Percentiles rank a stretch among this genome's conserved stretches.
phyloP scores from a whole-genome alignment of 768 basidiomycete genomes.

The Pholiota microspora region DNA sequence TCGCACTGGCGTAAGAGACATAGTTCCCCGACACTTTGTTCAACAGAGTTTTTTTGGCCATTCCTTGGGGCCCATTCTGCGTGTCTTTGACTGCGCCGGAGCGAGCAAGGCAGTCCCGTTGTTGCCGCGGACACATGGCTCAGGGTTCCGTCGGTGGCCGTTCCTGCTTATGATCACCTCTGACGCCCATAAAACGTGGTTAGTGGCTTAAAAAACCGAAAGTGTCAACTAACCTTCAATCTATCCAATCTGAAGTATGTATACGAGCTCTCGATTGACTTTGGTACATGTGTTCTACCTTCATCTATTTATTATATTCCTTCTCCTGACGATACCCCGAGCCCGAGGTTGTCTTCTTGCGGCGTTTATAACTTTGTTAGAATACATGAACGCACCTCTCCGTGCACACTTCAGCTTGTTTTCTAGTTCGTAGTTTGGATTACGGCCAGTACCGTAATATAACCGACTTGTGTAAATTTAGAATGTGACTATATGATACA shows the following conservation, averaged over 20 bases:
- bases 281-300: not conserved
- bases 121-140: constrained; percentile 17
- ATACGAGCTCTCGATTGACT: not conserved
- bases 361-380: not conserved
- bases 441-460: not conserved
- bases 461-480: not conserved
- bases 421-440: not conserved
- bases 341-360: not conserved
- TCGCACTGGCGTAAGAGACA: not conserved
- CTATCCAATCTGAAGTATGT: not conserved
- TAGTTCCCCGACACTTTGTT: not conserved
- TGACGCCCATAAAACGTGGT: not conserved
- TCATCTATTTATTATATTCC: not conserved
- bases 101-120: constrained; percentile 15
- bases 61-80: not conserved
- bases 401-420: not conserved
- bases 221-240: not conserved
- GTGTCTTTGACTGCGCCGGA: constrained; percentile 6
- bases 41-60: not conserved
- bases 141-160: constrained; percentile 5
- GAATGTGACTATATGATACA: too few species aligned
- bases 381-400: not conserved
- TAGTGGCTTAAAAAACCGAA: not conserved
- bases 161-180: not conserved
- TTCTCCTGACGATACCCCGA: too few species aligned